Evolutionary conservation across 257 asterid genomes (phyloP).

Genomic region (Fraxinus anomala): DNA sequence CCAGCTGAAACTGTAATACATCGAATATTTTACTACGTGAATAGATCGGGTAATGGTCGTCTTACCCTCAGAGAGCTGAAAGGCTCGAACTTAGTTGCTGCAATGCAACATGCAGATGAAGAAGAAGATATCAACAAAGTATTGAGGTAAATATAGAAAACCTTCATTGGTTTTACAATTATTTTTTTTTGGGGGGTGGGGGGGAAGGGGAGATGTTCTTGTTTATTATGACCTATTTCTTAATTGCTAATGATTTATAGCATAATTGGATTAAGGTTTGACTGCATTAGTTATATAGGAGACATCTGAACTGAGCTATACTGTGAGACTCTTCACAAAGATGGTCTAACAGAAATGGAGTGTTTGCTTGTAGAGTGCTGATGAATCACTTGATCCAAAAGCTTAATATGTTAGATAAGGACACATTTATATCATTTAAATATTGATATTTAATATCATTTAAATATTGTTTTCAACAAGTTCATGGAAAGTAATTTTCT

Average conservation of each 20-base stretch:
- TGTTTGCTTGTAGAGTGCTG: background rate
- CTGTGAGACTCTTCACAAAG: constrained; percentile 5
- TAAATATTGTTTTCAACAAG: background rate
- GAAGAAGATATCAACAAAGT: constrained; percentile 99
- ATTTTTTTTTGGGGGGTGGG: background rate
- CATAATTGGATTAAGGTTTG: constrained; percentile 1
- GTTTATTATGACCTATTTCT: constrained; percentile 9
- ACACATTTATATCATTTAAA: too few species aligned
- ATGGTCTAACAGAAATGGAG: background rate
- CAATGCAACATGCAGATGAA: constrained; percentile 99
- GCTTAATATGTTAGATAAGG: background rate
- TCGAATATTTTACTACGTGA: constrained; percentile 97
- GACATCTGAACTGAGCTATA: background rate
- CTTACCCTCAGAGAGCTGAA: constrained; percentile 95
- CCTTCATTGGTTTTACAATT: constrained; percentile 9
- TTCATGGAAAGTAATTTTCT: background rate
- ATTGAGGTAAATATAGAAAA: constrained; percentile 58
- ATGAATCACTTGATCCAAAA: background rate
- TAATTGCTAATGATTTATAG: constrained; percentile 7
- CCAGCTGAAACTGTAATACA: constrained; percentile 98
- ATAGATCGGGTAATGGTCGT: constrained; percentile 89
- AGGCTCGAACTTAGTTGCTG: constrained; percentile 81
- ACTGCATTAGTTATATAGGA: constrained; percentile 1
- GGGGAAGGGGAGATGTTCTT: background rate
- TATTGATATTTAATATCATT: too few species aligned